Percentiles rank a stretch among this genome's conserved stretches.
These are phyloP conservation scores for Boletus reticulatus DNA, from an alignment of 768 basidiomycete species.

Conservation along the genomic window DNA sequence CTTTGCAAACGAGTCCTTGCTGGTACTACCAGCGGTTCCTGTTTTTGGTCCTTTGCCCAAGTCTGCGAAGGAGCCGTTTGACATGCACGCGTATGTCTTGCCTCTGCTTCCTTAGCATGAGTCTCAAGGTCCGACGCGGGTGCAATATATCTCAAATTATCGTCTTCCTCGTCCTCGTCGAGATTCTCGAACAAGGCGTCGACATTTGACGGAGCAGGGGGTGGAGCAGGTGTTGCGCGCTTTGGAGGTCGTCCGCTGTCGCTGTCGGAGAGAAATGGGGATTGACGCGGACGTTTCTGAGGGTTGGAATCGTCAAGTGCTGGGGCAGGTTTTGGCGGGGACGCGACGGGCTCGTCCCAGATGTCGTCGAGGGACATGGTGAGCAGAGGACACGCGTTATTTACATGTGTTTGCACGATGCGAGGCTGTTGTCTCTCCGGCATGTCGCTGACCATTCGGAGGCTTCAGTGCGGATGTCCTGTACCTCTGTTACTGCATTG, in stretches of 20 bases:
- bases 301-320: conserved; percentile 19
- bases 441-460: neutral
- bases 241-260: conserved; percentile 34
- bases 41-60: conserved; percentile 46
- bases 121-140: conserved; percentile 52
- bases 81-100: conserved; percentile 34
- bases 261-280: conserved; percentile 58
- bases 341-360: conserved; percentile 53
- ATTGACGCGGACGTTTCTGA: conserved; percentile 34
- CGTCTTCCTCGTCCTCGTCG: conserved; percentile 48
- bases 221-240: conserved; percentile 20
- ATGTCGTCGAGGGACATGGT: conserved; percentile 50
- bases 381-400: conserved; percentile 24
- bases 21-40: conserved; percentile 16
- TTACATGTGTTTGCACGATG: conserved; percentile 22
- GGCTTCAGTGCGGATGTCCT: conserved; percentile 56
- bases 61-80: conserved; percentile 41
- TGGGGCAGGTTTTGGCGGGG: conserved; percentile 19
- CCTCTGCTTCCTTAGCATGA: conserved; percentile 54
- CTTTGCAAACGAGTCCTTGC: conserved; percentile 1
- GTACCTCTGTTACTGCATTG: conserved; percentile 68
- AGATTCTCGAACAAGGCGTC: conserved; percentile 46
- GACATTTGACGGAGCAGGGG: conserved; percentile 28
- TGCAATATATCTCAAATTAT: conserved; percentile 44
- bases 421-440: neutral